Evolutionary conservation across 2,329 filamentous ascomycete genomes (phyloP).

Genomic region (Beauveria sp.): DNA sequence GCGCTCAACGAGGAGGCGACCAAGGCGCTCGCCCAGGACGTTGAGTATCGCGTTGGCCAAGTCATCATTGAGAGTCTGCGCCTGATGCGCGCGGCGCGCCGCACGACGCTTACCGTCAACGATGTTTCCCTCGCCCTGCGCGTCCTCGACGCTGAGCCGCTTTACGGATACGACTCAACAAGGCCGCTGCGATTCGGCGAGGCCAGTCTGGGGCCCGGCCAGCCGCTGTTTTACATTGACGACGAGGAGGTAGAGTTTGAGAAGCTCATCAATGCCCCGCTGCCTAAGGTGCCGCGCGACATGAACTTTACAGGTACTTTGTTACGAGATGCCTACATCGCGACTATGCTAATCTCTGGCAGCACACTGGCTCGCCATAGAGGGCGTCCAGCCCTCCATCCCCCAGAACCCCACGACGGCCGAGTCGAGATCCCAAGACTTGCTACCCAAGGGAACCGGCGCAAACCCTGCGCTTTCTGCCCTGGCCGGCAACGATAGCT

Average conservation of each 20-base stretch:
- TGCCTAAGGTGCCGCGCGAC: slow-evolving; percentile 91
- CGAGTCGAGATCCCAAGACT: slow-evolving; percentile 75
- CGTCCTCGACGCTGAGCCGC: slow-evolving; percentile 83
- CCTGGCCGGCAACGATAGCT: slow-evolving; percentile 75
- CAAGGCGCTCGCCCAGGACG: slow-evolving; percentile 81
- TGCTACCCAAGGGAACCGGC: slow-evolving; percentile 82
- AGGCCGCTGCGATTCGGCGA: slow-evolving; percentile 86
- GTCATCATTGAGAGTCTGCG: slow-evolving; percentile 90
- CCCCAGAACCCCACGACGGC: slow-evolving; percentile 88
- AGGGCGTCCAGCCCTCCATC: slow-evolving; percentile 93
- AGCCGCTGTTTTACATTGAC: slow-evolving; percentile 94
- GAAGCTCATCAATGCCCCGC: slow-evolving; percentile 91
- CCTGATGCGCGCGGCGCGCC: slow-evolving; percentile 86
- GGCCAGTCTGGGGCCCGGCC: slow-evolving; percentile 84
- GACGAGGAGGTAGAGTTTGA: slow-evolving; percentile 99
- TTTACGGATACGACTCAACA: slow-evolving; percentile 94
- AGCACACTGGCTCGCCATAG: slow-evolving; percentile 97
- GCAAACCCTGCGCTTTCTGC: slow-evolving; percentile 76
- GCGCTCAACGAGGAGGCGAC: slow-evolving; percentile 77
- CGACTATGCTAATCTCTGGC: slow-evolving; percentile 14
- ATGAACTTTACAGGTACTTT: slow-evolving; percentile 76
- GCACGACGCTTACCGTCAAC: slow-evolving; percentile 80
- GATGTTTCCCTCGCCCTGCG: slow-evolving; percentile 82
- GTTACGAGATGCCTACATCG: neutral
- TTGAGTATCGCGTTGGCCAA: slow-evolving; percentile 90